These are phyloP conservation scores for Gynochthodes officinalis DNA, from an alignment of 257 asterid species.

Conservation along the genomic window DNA sequence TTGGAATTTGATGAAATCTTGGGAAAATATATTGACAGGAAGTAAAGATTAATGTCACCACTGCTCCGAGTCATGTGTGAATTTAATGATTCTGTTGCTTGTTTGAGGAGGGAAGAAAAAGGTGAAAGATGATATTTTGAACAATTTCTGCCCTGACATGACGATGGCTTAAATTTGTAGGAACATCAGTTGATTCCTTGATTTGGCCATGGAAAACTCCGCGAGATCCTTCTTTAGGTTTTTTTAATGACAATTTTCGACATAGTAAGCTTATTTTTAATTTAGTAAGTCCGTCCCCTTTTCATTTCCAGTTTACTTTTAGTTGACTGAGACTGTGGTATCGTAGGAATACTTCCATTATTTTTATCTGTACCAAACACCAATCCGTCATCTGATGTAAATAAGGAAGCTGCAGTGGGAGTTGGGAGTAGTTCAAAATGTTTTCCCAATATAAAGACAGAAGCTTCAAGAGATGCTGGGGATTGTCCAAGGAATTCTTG, in stretches of 20 bases:
- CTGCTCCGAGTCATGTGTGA: neutral
- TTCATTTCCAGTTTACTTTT: neutral
- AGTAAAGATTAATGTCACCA: neutral
- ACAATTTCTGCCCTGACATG: neutral
- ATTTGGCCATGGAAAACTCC: constrained; percentile 41
- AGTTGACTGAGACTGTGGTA: constrained; percentile 17
- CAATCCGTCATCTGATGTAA: constrained; percentile 31
- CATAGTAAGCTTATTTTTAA: constrained; percentile 35
- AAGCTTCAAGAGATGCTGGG: constrained; percentile 29
- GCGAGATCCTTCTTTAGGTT: constrained; percentile 29
- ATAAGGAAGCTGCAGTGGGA: constrained; percentile 35
- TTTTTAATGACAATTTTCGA: constrained; percentile 26
- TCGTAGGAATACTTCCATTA: constrained; percentile 48
- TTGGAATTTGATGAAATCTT: neutral
- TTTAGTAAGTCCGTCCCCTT: neutral
- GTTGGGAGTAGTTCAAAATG: constrained; percentile 32
- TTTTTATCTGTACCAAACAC: constrained; percentile 35
- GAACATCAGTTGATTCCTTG: constrained; percentile 36
- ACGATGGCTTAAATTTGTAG: constrained; percentile 22
- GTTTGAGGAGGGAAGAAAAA: neutral
- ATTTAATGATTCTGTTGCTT: neutral
- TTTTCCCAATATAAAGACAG: constrained; percentile 34
- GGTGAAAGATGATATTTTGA: neutral
- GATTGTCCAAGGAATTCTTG: constrained; percentile 47
- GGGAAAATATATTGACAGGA: no score